Evolutionary conservation across 768 basidiomycete genomes (phyloP), one percentile per base, ranked within the genome.

Genomic region (Macrolepiota dolichaula): DNA sequence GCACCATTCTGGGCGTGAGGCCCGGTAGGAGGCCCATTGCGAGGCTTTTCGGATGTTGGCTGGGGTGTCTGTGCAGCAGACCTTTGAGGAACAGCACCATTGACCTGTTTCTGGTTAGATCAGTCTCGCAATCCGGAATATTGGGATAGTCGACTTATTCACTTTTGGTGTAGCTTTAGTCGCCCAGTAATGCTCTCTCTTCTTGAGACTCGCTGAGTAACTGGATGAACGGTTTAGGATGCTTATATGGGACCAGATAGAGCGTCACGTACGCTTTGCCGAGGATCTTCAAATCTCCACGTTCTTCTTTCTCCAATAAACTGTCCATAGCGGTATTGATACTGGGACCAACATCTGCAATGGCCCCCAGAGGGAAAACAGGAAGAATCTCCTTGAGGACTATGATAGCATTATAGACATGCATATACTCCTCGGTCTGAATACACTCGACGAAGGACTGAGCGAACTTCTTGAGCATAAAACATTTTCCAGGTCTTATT

Each of bases 381-480:
- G 92, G 88, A 32, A 95, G 81, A 22, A 98, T 85, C 71, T 97
- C 93, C 69, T 95, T 93, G 64, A 97, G 79, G 29, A 99, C 88
- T 40, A 96, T 85, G 73, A 98, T 91, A n/a, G 93, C 84, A 70
- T 99, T 99, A 73, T 96, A 96, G 57, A 98, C 92, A 67, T 94
- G 94, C 91, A 98, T 96, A 72, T 96, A 98, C 68, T 96, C 96
- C 53, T 84, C 85, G 1, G 94, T 89, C 67, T 88, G 83, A 63
- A 98, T 88, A 69, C 91, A 94, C 35, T 86, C 88, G 19, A 81
- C 77, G 65, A 98, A 85, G 59, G 85, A 86, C 95, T 95, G 68
- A 19, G 36, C 61, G 40, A 42, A 32, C 25, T 25, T 29, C 10
- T 61, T 38, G 63, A 38, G 54, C 27, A 57, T 35, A 35, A 19